These are phyloP conservation scores for Penstemon eatonii DNA, from an alignment of 257 asterid genomes.

Conservation along the genomic window DNA sequence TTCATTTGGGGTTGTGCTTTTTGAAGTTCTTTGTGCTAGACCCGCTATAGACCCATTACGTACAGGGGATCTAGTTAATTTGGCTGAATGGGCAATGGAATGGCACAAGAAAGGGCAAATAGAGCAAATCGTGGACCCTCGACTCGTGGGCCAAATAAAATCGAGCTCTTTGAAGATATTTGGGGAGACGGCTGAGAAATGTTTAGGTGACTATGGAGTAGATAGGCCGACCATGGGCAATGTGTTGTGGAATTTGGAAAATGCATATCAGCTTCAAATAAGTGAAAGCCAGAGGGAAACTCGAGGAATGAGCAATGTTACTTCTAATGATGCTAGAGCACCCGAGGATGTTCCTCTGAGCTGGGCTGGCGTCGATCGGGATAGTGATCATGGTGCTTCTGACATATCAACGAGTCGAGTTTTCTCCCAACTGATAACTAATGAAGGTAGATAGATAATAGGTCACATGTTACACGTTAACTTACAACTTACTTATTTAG, in stretches of 20 bases:
- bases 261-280: constrained; percentile 65
- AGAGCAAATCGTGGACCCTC: constrained; percentile 51
- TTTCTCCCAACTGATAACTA: constrained; percentile 74
- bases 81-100: constrained; percentile 79
- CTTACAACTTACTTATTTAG: too few species aligned
- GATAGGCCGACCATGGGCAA: constrained; percentile 84
- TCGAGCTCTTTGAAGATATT: constrained; percentile 44
- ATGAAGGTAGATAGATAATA: constrained; percentile 57
- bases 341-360: constrained; percentile 26
- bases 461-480: too few species aligned
- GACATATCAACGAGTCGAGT: constrained; percentile 65
- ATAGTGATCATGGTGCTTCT: constrained; percentile 39
- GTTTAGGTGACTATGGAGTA: constrained; percentile 66
- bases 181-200: constrained; percentile 72
- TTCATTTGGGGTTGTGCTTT: constrained; percentile 73
- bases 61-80: constrained; percentile 54
- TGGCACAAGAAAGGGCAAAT: constrained; percentile 62
- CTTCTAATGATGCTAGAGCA: constrained; percentile 23
- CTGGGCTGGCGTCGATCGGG: constrained; percentile 23
- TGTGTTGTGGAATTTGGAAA: constrained; percentile 80
- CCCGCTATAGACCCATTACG: constrained; percentile 64
- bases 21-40: constrained; percentile 75
- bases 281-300: constrained; percentile 30
- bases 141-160: constrained; percentile 46
- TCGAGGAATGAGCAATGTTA: constrained; percentile 17